Evolutionary conservation across 257 asterid genomes (phyloP).

Genomic region (Gentiana dahurica): DNA sequence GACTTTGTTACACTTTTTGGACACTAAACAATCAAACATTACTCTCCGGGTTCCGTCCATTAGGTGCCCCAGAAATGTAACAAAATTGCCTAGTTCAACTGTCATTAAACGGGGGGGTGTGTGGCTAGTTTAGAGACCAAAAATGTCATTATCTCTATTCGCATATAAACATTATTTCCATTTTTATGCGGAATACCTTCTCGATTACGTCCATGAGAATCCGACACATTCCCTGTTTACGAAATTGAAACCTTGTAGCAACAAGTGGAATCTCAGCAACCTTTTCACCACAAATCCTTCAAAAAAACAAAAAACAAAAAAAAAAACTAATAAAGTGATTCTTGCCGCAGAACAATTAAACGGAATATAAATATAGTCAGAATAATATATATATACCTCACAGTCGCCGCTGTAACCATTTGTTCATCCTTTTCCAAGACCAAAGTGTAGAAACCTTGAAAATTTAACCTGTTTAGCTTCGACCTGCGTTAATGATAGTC

Average conservation of each 20-base stretch:
- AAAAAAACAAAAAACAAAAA: conserved; percentile 12
- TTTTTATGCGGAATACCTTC: conserved; percentile 35
- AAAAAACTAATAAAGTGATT: conserved; percentile 5
- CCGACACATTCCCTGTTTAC: conserved; percentile 90
- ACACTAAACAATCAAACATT: no score
- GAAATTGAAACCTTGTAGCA: conserved; percentile 76
- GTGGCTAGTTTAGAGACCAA: no score
- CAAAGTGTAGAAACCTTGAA: conserved; percentile 74
- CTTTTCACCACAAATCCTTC: conserved; percentile 67
- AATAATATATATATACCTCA: conserved; percentile 43
- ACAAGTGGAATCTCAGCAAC: conserved; percentile 92
- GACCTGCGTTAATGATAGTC: conserved; percentile 41
- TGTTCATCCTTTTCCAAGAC: conserved; percentile 65
- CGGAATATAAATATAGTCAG: conserved; percentile 3
- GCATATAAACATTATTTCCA: background rate
- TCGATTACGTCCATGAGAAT: conserved; percentile 81
- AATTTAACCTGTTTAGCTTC: conserved; percentile 67
- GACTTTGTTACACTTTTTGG: no score
- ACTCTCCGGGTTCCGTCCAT: no score
- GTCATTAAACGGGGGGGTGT: no score
- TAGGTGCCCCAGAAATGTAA: no score
- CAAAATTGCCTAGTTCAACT: no score
- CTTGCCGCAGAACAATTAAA: conserved; percentile 4
- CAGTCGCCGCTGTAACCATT: conserved; percentile 55
- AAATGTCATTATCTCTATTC: background rate